Conservation (phyloP, 2,329 filamentous ascomycete species). For the Polytolypa hystricis region DNA sequence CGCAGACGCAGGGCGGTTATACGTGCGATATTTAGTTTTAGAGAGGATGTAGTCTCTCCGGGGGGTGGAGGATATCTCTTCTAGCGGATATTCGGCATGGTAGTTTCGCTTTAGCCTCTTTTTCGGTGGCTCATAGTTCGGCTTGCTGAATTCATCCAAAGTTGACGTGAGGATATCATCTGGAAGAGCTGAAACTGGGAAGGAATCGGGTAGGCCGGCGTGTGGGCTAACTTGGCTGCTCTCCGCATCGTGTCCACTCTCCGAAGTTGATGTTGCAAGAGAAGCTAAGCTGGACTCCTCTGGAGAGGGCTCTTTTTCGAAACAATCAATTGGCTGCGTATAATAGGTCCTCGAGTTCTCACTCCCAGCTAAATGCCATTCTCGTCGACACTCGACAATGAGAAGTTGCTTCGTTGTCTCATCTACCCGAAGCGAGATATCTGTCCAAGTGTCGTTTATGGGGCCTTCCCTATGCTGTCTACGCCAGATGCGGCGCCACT, state of each 20-base stretch:
- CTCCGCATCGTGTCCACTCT: not conserved
- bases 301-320: constrained; percentile 13
- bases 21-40: constrained; percentile 34
- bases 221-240: not conserved
- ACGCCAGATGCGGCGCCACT: constrained; percentile 49
- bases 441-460: constrained; percentile 64
- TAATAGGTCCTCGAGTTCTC: constrained; percentile 57
- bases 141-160: constrained; percentile 17
- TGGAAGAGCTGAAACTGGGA: constrained; percentile 12
- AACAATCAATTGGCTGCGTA: constrained; percentile 30
- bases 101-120: constrained; percentile 29
- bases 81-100: constrained; percentile 28
- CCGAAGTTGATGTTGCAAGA: not conserved
- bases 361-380: constrained; percentile 50
- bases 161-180: constrained; percentile 22
- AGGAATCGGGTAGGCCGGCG: constrained; percentile 10
- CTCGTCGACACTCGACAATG: constrained; percentile 57
- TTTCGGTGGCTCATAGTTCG: constrained; percentile 25
- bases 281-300: not conserved
- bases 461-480: constrained; percentile 58
- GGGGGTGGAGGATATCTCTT: constrained; percentile 11
- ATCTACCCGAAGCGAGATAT: constrained; percentile 51
- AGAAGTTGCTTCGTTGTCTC: constrained; percentile 47
- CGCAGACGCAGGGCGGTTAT: constrained; percentile 29
- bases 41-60: constrained; percentile 33